phyloP scores from a whole-genome alignment of 192 early-diverging fungal species.

The Coemansia sp. region DNA sequence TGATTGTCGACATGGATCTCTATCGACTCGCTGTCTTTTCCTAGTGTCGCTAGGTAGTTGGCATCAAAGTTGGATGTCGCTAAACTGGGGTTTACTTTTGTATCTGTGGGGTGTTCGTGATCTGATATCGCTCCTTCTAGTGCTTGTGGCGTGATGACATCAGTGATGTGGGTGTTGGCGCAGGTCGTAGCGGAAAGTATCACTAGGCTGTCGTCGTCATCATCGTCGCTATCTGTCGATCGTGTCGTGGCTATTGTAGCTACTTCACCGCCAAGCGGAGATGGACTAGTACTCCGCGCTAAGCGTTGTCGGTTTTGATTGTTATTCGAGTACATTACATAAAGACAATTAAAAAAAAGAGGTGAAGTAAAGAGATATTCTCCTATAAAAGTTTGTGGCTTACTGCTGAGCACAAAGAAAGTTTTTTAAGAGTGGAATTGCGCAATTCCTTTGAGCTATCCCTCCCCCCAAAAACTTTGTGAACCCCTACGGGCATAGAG shows the following conservation, averaged over 20 bases:
- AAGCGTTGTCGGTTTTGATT: background rate
- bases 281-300: background rate
- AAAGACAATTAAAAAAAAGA: background rate
- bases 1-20: slow-evolving; percentile 29
- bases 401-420: background rate
- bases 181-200: background rate
- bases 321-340: background rate
- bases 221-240: slow-evolving; percentile 3
- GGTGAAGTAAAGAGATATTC: background rate
- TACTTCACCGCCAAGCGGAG: background rate
- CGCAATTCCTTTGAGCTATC: background rate
- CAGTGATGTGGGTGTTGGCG: background rate
- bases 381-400: background rate
- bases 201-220: background rate
- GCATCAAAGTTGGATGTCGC: slow-evolving; percentile 40
- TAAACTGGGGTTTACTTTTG: background rate
- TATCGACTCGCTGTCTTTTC: slow-evolving; percentile 28
- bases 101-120: background rate
- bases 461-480: background rate
- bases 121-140: background rate
- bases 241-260: background rate
- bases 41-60: slow-evolving; percentile 29
- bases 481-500: background rate
- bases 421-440: background rate
- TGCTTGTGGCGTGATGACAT: background rate